Conservation (phyloP, 257 asterid genomes). For the Craterostigma plantagineum region DNA sequence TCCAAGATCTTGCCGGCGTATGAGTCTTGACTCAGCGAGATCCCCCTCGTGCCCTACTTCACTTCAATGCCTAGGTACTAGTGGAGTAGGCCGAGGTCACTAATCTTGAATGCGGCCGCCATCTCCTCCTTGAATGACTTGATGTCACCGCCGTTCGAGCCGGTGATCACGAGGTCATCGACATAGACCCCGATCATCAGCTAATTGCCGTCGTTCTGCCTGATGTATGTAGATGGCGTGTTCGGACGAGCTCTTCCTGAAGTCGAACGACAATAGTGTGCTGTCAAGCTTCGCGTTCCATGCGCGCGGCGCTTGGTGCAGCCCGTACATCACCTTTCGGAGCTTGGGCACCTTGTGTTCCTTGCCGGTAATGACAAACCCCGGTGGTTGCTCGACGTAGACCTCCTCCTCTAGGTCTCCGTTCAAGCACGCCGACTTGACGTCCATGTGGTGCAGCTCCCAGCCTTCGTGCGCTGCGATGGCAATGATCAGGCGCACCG, state of each 20-base stretch:
- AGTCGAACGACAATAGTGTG: not conserved
- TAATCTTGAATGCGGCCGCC: not conserved
- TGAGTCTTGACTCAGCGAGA: not conserved
- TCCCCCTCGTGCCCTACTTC: not conserved
- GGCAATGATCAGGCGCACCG: not conserved
- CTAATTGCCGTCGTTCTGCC: not conserved
- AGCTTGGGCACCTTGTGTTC: not conserved
- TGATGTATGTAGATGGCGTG: too few relatives aligned
- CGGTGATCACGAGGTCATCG: not conserved
- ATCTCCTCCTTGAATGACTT: not conserved
- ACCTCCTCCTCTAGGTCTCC: slow-evolving; percentile 1
- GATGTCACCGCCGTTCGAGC: not conserved
- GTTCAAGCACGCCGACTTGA: not conserved
- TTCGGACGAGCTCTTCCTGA: not conserved
- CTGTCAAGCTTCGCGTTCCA: not conserved
- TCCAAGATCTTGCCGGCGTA: not conserved
- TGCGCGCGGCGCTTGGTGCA: not conserved
- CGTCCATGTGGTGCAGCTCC: not conserved
- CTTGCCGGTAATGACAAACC: not conserved
- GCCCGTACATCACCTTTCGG: not conserved
- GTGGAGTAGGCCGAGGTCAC: not conserved
- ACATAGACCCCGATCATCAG: not conserved
- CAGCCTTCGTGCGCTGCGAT: not conserved
- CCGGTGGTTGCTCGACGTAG: not conserved
- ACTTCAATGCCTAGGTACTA: not conserved